Evolutionary conservation across 2,329 filamentous ascomycete species (phyloP).

Genomic region (Stagonosporopsis chrysanthemi): DNA sequence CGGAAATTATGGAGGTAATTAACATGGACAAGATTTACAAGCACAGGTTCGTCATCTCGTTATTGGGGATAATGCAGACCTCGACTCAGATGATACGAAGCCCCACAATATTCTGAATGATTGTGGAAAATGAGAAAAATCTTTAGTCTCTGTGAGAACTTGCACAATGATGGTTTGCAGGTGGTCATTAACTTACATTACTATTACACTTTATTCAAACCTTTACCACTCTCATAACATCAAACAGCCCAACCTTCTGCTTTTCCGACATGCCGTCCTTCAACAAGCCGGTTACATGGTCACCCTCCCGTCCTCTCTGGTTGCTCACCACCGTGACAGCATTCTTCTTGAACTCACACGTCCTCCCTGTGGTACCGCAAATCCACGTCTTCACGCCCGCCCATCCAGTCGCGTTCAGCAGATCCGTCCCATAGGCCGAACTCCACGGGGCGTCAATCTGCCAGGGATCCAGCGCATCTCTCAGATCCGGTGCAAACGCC

Average conservation of each 20-base stretch:
- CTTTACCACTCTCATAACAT: constrained; percentile 36
- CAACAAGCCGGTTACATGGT: constrained; percentile 35
- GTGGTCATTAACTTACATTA: no score
- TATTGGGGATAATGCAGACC: no score
- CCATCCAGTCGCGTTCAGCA: constrained; percentile 57
- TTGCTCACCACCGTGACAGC: constrained; percentile 53
- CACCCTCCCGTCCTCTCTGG: constrained; percentile 53
- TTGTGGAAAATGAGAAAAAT: no score
- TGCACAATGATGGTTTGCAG: no score
- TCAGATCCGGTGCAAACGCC: constrained; percentile 64
- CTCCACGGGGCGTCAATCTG: constrained; percentile 57
- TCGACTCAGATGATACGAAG: no score
- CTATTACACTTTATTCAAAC: constrained; percentile 12
- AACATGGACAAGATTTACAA: no score
- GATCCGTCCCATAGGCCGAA: constrained; percentile 63
- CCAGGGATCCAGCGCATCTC: constrained; percentile 59
- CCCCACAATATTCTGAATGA: no score
- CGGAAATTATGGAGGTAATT: no score
- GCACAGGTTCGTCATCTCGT: no score
- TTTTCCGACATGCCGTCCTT: constrained; percentile 38
- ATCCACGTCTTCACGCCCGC: constrained; percentile 52
- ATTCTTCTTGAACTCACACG: constrained; percentile 50
- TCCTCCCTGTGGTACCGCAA: constrained; percentile 57
- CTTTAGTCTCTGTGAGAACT: no score
- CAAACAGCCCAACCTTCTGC: constrained; percentile 37